Percentiles rank a stretch among this genome's conserved stretches.
phyloP scores from a whole-genome alignment of 768 basidiomycete genomes.

The Mycena epipterygia region DNA sequence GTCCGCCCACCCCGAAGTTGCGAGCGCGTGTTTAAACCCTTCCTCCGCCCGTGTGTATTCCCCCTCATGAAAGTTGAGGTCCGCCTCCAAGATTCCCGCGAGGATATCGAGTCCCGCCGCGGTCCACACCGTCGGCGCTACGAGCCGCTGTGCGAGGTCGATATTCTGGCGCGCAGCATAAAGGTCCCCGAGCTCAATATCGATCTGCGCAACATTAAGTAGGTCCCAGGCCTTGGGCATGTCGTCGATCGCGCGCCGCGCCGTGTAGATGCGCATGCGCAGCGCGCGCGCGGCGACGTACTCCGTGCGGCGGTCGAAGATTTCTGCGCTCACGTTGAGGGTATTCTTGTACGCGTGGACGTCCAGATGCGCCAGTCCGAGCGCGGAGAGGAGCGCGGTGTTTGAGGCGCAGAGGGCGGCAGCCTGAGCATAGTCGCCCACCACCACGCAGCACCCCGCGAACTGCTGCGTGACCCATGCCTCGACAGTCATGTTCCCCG shows the following conservation, averaged over 20 bases:
- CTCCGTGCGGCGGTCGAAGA: conserved; percentile 21
- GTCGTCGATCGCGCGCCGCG: conserved; percentile 18
- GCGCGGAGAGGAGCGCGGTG: neutral
- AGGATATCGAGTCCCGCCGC: conserved; percentile 2
- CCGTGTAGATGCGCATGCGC: conserved; percentile 3
- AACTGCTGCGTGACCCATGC: conserved; percentile 26
- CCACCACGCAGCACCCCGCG: conserved; percentile 10
- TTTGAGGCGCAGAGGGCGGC: neutral
- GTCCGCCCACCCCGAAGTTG: conserved; percentile 6
- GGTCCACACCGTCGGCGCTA: neutral
- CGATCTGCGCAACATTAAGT: conserved; percentile 12
- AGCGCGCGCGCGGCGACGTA: conserved; percentile 17
- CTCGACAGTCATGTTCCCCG: conserved; percentile 20
- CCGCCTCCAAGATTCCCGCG: neutral
- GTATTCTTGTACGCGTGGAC: conserved; percentile 17
- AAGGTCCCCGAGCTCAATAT: conserved; percentile 17
- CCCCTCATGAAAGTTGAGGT: neutral
- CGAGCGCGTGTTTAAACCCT: neutral
- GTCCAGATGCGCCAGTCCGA: conserved; percentile 8
- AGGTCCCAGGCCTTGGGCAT: conserved; percentile 19
- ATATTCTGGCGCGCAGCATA: neutral
- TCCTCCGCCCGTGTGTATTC: neutral
- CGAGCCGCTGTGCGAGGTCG: neutral
- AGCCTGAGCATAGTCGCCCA: conserved; percentile 4
- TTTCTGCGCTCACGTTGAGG: conserved; percentile 24